Base-by-base conservation (phyloP, 2,329 filamentous ascomycete genomes). In the Fusarium heterosporum region DNA sequence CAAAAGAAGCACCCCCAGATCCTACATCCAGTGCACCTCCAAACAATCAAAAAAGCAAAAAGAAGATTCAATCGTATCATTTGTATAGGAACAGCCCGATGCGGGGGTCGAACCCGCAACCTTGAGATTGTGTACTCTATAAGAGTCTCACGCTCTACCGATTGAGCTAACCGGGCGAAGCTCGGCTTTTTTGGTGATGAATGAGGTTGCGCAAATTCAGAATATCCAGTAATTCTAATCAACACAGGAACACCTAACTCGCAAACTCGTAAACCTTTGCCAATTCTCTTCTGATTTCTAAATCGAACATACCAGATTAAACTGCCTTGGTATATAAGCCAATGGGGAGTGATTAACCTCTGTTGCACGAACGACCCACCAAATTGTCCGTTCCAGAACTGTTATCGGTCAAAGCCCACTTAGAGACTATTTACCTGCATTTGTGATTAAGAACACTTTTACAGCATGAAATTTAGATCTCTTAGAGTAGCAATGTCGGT, bases 141-240 rank as follows among this genome's bases (percentile, higher is more conserved):
- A 85, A 86, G 87, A 89, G 87, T 89, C 87, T 88, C 84, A 89
- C 87, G 87, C 87, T 90, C 87, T 90, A 89, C 76, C 76, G 76
- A 78, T 78, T 78, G 76, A 78, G 76, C 76, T 78, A 78, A 76
- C 76, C 75, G 74, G 76, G 76, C 76, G 50, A 26, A 28, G 50
- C 61, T 65, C 49, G 50, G 54, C 40, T 65, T 64, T 25, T 8
- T 61, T 61, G 6, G 46, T 53, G 43, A 30, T 30, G 10, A 6
- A 12, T 1, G 9, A 0, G 0, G 1, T 0, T 6, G 6, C 4
- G 9, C 12, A 48, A 39, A 55, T 36, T 14, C 22, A n/a, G 0
- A 1, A 6, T 14, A 34, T 30, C 3, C 1, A 59, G 2, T 10
- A 8, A 22, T 22, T 22, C 22, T 17, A 38, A 17, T 19, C 5